A percentile compares a stretch with the other conserved stretches of the same genome.
These are phyloP conservation scores for Colletotrichum sojae DNA, from an alignment of 2,329 filamentous ascomycete genomes.

Conservation along the genomic window DNA sequence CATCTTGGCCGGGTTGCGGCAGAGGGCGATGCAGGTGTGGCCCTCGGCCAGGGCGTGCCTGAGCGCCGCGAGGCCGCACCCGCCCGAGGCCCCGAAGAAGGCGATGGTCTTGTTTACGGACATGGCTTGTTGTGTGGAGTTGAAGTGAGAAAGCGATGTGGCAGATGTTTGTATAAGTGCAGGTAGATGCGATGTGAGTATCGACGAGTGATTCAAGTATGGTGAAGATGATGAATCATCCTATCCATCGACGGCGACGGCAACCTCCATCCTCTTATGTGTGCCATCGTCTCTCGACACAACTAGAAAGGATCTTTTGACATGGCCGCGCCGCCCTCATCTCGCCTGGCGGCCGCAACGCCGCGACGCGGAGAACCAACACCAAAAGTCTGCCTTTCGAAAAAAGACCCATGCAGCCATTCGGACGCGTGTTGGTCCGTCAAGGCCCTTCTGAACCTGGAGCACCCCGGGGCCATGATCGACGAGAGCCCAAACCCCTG, in stretches of 20 bases:
- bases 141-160: not conserved
- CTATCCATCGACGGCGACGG: no score
- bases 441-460: no score
- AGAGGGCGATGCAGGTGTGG: conserved; percentile 56
- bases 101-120: conserved; percentile 47
- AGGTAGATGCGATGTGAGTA: no score
- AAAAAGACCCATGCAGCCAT: no score
- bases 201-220: no score
- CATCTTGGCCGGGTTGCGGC: conserved; percentile 58
- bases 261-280: no score
- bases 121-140: conserved; percentile 21
- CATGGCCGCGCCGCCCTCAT: not conserved
- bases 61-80: conserved; percentile 56
- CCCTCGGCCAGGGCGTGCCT: conserved; percentile 53
- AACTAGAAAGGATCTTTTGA: no score
- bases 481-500: no score
- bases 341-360: not conserved
- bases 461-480: no score
- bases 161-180: not conserved
- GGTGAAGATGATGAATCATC: no score
- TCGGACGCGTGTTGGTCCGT: no score
- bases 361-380: not conserved
- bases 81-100: conserved; percentile 60
- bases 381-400: not conserved
- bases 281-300: no score